Evolutionary conservation across 2,329 filamentous ascomycete species (phyloP).

Genomic region (Fusarium sp.): DNA sequence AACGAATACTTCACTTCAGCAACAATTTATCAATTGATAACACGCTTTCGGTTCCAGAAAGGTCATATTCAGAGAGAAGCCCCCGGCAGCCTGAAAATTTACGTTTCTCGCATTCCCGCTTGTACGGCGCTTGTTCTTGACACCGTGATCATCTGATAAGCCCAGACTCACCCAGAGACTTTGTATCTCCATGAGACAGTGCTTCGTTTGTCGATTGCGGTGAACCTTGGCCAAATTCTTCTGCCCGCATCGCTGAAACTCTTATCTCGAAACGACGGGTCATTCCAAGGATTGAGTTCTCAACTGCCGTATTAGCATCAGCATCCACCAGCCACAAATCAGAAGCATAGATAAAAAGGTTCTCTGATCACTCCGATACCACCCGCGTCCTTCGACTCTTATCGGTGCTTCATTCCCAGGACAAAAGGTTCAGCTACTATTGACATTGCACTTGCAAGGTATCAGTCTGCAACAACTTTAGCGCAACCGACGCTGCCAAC

Average conservation of each 20-base stretch:
- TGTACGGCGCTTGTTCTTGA: slow-evolving; percentile 12
- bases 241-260: slow-evolving; percentile 8
- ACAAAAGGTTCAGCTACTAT: neutral
- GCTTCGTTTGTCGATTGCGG: slow-evolving; percentile 17
- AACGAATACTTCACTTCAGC: neutral
- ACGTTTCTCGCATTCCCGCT: neutral
- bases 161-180: slow-evolving; percentile 10
- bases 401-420: slow-evolving; percentile 1
- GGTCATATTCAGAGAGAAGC: neutral
- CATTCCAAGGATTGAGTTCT: slow-evolving; percentile 28
- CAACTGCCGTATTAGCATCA: neutral
- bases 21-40: neutral
- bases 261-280: slow-evolving; percentile 28
- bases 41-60: neutral
- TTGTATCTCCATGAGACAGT: slow-evolving; percentile 9
- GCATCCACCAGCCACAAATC: neutral
- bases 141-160: slow-evolving; percentile 18
- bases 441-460: neutral
- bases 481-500: slow-evolving; percentile 18
- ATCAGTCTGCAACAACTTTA: slow-evolving; percentile 8
- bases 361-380: neutral
- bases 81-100: slow-evolving; percentile 1
- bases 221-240: slow-evolving; percentile 19
- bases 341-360: neutral
- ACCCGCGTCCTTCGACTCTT: neutral